Conservation (phyloP, 1,284 basidiomycete species). For the Sanghuangporus weigelae region DNA sequence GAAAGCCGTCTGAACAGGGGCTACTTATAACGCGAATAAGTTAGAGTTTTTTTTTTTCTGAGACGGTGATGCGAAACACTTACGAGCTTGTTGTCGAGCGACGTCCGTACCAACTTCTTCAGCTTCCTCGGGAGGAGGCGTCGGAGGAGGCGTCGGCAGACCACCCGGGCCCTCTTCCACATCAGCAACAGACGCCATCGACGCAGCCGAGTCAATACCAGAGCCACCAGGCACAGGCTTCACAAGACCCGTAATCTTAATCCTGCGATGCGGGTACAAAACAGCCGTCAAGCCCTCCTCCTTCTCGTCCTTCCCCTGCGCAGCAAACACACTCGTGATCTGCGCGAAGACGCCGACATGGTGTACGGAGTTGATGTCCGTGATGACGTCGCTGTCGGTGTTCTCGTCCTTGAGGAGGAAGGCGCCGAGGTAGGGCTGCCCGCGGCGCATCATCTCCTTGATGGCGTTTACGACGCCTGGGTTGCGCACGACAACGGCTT, state of each 20-base stretch:
- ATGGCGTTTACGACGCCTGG: slow-evolving; percentile 91
- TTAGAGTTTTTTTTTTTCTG: not conserved
- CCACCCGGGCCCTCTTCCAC: slow-evolving; percentile 37
- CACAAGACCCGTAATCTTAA: slow-evolving; percentile 85
- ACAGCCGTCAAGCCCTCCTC: slow-evolving; percentile 93
- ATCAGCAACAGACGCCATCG: slow-evolving; percentile 42
- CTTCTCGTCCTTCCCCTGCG: slow-evolving; percentile 56
- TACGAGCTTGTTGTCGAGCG: not conserved
- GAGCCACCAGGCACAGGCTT: slow-evolving; percentile 48
- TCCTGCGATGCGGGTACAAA: slow-evolving; percentile 91
- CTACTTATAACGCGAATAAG: slow-evolving; percentile 27
- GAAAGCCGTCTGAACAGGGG: slow-evolving; percentile 82
- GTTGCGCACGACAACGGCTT: slow-evolving; percentile 89
- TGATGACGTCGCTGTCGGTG: slow-evolving; percentile 90
- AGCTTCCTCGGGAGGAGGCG: slow-evolving; percentile 30
- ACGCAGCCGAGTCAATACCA: slow-evolving; percentile 3
- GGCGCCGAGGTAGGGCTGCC: slow-evolving; percentile 96
- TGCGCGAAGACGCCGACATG: slow-evolving; percentile 96
- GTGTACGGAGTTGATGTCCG: slow-evolving; percentile 85
- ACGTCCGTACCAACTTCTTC: slow-evolving; percentile 18
- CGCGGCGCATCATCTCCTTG: slow-evolving; percentile 94
- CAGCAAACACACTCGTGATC: slow-evolving; percentile 91
- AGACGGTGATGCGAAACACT: not conserved
- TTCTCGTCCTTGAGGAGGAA: slow-evolving; percentile 96
- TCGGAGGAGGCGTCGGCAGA: slow-evolving; percentile 44